phyloP scores from a whole-genome alignment of 805 yeast genomes.

The Kazachstania africana region DNA sequence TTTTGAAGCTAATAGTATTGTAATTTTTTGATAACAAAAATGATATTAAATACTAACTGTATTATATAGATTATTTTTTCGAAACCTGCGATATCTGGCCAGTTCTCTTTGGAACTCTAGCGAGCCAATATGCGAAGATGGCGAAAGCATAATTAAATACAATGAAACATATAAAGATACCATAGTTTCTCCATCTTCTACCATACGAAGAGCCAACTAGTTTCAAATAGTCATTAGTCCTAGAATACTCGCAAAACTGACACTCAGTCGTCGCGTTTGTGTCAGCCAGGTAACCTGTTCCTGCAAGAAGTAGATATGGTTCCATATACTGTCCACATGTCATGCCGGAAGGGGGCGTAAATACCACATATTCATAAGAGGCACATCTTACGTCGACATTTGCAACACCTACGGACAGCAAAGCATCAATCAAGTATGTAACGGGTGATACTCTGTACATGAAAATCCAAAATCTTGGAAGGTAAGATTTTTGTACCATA shows the following conservation, averaged over 20 bases:
- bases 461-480: conserved; percentile 74
- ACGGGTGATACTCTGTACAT: conserved; percentile 71
- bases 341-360: conserved; percentile 42
- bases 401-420: conserved; percentile 46
- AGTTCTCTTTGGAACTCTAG: conserved; percentile 52
- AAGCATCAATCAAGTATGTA: conserved; percentile 50
- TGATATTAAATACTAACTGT: too few relatives aligned
- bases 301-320: conserved; percentile 24
- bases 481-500: conserved; percentile 40
- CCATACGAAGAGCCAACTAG: conserved; percentile 29
- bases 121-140: conserved; percentile 42
- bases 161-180: conserved; percentile 43
- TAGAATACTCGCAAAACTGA: conserved; percentile 41
- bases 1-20: too few relatives aligned
- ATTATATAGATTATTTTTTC: too few relatives aligned
- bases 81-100: background rate
- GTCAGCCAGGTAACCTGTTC: conserved; percentile 40
- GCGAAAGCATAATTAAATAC: conserved; percentile 34
- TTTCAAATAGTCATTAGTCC: conserved; percentile 48
- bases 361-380: conserved; percentile 33
- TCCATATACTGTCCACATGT: conserved; percentile 49
- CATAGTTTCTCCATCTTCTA: conserved; percentile 49
- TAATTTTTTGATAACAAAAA: too few relatives aligned
- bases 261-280: conserved; percentile 40
- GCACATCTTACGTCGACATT: conserved; percentile 38